Evolutionary conservation across 1,284 basidiomycete genomes (phyloP), one percentile per base, ranked within the genome.

Genomic region (Rhodotorula sp.): DNA sequence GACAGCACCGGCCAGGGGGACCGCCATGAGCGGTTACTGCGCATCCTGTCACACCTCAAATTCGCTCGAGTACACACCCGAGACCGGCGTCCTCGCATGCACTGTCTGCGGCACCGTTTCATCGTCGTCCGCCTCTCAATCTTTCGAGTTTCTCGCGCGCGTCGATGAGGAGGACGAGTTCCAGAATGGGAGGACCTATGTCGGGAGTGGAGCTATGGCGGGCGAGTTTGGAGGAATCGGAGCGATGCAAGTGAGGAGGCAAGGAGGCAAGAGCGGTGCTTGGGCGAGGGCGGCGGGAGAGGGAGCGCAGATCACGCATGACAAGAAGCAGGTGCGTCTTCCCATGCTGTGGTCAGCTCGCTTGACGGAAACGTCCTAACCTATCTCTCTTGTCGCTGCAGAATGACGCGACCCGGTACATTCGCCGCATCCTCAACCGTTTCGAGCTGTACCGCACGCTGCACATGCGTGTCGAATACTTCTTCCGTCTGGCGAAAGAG

Each of bases 101-200:
- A 69, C 59, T 22, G 13, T 22, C 4, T 73, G 72, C 60, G 72
- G 72, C 13, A 56, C 64, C 53, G 66, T 73, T 22, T 52, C 67
- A 16, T 11, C 34, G n/a, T n/a, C 34, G 7, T 67, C 64, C 20
- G 44, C 59, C 16, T 62, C 62, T 15, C 62, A 61, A 13, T 24
- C 50, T 28, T 55, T 73, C 60, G 65, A 71, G 30, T 51, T 57
- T 28, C 60, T 71, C 48, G 64, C 44, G 4, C 59, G 72, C 6
- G 67, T 69, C 48, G 53, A 67, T 46, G 72, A 66, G 5, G 69
- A 73, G 47, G 72, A 73, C 51, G 59, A 31, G 10, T 58, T 20
- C 16, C 51, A 68, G 60, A 52, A 47, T 10, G 72, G 72, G 0
- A 20, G 67, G 30, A 62, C n/a, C 30, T 64, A 56, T 13, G 50